Evolutionary conservation across 2,329 filamentous ascomycete species (phyloP), one percentile per base, ranked within the genome.

Genomic region (Apiospora saccharicola): DNA sequence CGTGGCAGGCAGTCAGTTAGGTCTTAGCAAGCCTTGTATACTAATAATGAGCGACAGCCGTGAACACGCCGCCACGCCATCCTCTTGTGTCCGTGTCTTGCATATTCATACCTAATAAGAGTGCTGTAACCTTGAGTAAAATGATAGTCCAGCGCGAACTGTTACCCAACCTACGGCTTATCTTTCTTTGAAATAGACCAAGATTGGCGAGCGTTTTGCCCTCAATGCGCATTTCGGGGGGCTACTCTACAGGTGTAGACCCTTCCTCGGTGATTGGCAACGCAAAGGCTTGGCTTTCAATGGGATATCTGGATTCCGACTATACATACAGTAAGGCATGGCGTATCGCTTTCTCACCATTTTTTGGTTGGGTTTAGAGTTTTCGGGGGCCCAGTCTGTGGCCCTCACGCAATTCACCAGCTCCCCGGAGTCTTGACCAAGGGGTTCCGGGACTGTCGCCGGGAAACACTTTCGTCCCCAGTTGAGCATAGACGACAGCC

Each of bases 401-500:
- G 53, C 53, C 53, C 53, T 61, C 30, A 61, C 30, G 53, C 53
- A 61, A 61, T 26, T 57, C 51, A 61, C 53, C 53, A 61, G 30
- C 53, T 37, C 53, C 57, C 57, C 57, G 57, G 57, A n/a, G 57
- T 64, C 57, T 19, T 64, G 19, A 41, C 57, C 34, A 37, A 64
- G 57, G 57, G 57, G 57, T 64, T 41, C 57, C 57, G 57, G 57
- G 57, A 64, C 57, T 64, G 57, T 64, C 57, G 57, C 57, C 57
- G 57, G 57, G 57, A 64, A 64, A 64, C 57, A 64, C 57, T 64
- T 41, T 41, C 1, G 57, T 64, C 19, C n/a, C 57, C 57, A 64
- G 37, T 41, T 64, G 57, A 24, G 57, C 57, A 64, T 64, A 64
- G 57, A 41, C 57, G 57, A 41, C 57, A 64, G 57, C 49, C 49